phyloP scores from a whole-genome alignment of 2,329 filamentous ascomycete genomes.

The Cercospora sesami region DNA sequence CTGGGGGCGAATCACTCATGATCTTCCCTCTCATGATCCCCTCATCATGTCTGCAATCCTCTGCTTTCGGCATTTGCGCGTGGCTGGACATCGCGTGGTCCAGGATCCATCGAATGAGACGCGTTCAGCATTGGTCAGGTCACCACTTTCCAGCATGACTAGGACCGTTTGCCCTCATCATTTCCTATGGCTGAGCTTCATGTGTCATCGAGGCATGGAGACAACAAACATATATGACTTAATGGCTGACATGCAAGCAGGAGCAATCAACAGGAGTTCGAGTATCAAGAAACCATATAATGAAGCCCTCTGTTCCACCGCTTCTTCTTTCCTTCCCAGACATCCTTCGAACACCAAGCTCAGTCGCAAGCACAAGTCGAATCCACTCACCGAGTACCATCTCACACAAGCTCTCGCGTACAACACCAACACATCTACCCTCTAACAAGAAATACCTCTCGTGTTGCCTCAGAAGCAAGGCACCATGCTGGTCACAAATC shows the following conservation, averaged over 20 bases:
- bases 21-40: background rate
- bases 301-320: background rate
- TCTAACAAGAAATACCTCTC: background rate
- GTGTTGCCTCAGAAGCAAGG: background rate
- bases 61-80: background rate
- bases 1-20: background rate
- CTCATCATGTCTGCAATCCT: background rate
- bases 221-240: background rate
- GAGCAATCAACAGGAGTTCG: background rate
- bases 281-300: background rate
- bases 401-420: background rate
- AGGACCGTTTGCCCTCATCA: background rate
- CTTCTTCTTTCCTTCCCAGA: background rate
- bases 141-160: background rate
- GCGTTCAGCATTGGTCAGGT: background rate
- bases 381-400: background rate
- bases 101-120: background rate
- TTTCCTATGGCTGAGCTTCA: background rate
- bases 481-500: background rate
- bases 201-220: background rate
- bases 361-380: background rate
- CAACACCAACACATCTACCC: background rate
- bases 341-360: background rate
- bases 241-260: background rate
- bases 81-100: background rate